Evolutionary conservation across 805 yeast species (phyloP).

Genomic region (Saccharomycopsis vini): DNA sequence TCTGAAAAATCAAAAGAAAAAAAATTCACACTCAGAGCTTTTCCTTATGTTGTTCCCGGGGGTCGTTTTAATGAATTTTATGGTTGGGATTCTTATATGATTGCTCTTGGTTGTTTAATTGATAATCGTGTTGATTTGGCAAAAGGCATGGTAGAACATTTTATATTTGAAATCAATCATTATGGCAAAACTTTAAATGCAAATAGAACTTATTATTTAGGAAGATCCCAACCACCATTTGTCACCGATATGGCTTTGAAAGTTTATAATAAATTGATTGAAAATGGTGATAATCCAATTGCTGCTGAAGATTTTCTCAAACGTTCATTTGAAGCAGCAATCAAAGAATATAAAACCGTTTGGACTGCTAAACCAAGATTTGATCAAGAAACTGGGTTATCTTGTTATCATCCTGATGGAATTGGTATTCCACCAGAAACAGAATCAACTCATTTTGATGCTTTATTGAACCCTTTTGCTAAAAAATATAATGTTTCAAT

Average conservation of each 20-base stretch:
- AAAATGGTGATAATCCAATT: conserved; percentile 35
- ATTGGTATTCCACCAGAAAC: conserved; percentile 96
- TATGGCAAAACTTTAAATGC: conserved; percentile 94
- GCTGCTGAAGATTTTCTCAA: conserved; percentile 52
- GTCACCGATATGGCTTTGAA: conserved; percentile 83
- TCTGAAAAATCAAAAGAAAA: background rate
- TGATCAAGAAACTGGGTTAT: conserved; percentile 67
- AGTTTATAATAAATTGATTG: conserved; percentile 47
- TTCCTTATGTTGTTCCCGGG: conserved; percentile 93
- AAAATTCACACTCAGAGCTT: conserved; percentile 40
- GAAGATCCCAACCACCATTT: conserved; percentile 95
- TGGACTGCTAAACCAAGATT: conserved; percentile 74
- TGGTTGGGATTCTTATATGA: conserved; percentile 98
- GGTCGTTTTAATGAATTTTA: conserved; percentile 94
- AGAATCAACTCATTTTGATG: conserved; percentile 77
- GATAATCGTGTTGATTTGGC: conserved; percentile 64
- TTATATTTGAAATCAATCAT: conserved; percentile 78
- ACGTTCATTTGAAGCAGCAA: conserved; percentile 67
- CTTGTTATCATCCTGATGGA: conserved; percentile 87
- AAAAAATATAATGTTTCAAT: conserved; percentile 47
- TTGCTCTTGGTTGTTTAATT: conserved; percentile 68
- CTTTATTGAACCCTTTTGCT: conserved; percentile 60
- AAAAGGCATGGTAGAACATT: conserved; percentile 85
- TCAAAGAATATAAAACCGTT: conserved; percentile 72
- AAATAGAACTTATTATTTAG: conserved; percentile 80